Percentiles rank a stretch among this genome's conserved stretches.
phyloP scores from a whole-genome alignment of 495 filamentous ascomycete species.

The Niebla homalea region DNA sequence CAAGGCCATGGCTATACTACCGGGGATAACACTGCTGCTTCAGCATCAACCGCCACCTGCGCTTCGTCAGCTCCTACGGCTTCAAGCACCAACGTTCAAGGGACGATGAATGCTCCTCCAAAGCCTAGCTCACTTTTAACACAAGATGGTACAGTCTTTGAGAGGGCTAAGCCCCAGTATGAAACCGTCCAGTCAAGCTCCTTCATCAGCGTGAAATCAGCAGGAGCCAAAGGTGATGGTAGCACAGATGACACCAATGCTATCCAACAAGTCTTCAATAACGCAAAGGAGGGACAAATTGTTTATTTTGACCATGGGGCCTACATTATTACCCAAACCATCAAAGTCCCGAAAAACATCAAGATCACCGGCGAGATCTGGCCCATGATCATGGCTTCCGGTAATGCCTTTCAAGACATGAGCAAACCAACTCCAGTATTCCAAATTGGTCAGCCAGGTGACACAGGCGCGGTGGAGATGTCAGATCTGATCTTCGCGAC shows the following conservation, averaged over 20 bases:
- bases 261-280: constrained; percentile 61
- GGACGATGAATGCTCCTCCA: constrained; percentile 29
- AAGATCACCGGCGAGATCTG: constrained; percentile 81
- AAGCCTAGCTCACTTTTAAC: constrained; percentile 49
- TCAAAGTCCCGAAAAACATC: constrained; percentile 69
- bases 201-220: constrained; percentile 65
- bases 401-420: constrained; percentile 55
- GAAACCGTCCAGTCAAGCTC: constrained; percentile 37
- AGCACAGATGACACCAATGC: constrained; percentile 43
- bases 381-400: constrained; percentile 77
- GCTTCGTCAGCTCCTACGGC: constrained; percentile 12
- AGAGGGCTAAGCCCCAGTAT: constrained; percentile 65
- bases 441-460: constrained; percentile 67
- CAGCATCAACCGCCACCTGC: constrained; percentile 8
- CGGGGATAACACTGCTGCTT: constrained; percentile 19
- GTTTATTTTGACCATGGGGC: constrained; percentile 88
- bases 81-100: constrained; percentile 12
- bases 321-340: constrained; percentile 71
- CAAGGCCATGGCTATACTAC: constrained; percentile 59
- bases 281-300: constrained; percentile 44
- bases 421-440: constrained; percentile 51
- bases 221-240: constrained; percentile 71
- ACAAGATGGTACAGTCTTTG: constrained; percentile 42
- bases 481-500: constrained; percentile 73
- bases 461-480: constrained; percentile 69